phyloP scores from a whole-genome alignment of 2,329 filamentous ascomycete species.

The Boeremia lycopersici region DNA sequence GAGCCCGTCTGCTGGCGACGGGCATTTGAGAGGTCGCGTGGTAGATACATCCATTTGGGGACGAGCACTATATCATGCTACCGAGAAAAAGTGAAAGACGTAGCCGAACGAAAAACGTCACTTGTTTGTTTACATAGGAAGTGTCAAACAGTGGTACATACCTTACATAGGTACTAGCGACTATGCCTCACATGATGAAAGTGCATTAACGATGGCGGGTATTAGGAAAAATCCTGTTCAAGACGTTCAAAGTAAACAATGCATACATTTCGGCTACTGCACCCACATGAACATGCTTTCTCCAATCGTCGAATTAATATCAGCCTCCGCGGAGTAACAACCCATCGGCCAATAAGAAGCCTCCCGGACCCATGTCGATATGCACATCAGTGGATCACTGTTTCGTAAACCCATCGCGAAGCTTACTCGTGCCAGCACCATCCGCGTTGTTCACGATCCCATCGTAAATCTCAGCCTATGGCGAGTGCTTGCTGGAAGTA shows the following conservation, averaged over 20 bases:
- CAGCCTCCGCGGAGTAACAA: background rate
- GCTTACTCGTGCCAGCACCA: background rate
- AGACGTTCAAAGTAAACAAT: background rate
- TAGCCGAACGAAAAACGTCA: no score
- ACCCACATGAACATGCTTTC: background rate
- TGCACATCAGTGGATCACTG: background rate
- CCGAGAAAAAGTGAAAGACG: no score
- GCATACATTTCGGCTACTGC: background rate
- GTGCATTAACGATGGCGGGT: no score
- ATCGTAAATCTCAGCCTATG: background rate
- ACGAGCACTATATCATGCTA: no score
- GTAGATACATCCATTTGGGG: no score
- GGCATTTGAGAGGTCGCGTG: background rate
- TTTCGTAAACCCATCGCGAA: background rate
- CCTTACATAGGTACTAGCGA: no score
- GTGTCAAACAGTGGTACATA: no score
- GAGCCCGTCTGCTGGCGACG: constrained; percentile 3
- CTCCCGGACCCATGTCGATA: background rate
- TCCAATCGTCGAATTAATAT: background rate
- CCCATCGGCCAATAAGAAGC: background rate
- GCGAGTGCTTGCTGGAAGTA: background rate
- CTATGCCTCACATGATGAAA: no score
- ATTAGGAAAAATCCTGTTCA: no score
- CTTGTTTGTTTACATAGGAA: no score
- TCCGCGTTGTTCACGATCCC: background rate